These are phyloP conservation scores for Petunia hybrid DNA, from an alignment of 305 asterid genomes.

Conservation along the genomic window DNA sequence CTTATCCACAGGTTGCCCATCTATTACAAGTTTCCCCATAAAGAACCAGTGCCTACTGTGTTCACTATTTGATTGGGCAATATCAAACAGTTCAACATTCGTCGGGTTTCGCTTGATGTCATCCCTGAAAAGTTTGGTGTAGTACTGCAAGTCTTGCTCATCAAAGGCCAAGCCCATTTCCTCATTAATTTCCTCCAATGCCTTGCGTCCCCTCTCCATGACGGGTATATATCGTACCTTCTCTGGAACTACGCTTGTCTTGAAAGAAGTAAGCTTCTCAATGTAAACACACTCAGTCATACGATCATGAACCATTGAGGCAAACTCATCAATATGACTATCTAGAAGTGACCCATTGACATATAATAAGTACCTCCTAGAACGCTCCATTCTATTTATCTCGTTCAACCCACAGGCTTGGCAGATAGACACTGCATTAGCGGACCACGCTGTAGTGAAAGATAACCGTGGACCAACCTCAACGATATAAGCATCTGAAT, in stretches of 20 bases:
- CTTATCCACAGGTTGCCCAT: conserved; percentile 70
- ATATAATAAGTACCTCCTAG: conserved; percentile 79
- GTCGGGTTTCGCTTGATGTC: conserved; percentile 87
- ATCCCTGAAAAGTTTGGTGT: conserved; percentile 84
- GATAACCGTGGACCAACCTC: conserved; percentile 98
- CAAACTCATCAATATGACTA: conserved; percentile 71
- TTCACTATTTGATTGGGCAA: conserved; percentile 98
- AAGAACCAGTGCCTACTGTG: conserved; percentile 99
- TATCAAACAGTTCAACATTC: conserved; percentile 89
- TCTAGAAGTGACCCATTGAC: conserved; percentile 55
- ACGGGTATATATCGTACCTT: conserved; percentile 77
- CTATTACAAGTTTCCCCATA: conserved; percentile 81
- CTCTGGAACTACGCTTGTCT: conserved; percentile 69
- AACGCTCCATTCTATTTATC: conserved; percentile 76
- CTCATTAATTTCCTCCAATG: conserved; percentile 86
- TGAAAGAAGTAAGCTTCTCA: conserved; percentile 76
- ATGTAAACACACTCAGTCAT: conserved; percentile 91
- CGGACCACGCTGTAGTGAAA: conserved; percentile 96
- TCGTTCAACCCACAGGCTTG: conserved; percentile 85
- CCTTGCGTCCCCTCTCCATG: conserved; percentile 89
- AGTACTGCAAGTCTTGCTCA: conserved; percentile 89
- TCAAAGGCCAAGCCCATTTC: conserved; percentile 97
- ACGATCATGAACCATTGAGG: conserved; percentile 85
- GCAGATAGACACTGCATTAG: conserved; percentile 93
- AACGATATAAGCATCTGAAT: conserved; percentile 47